phyloP scores from a whole-genome alignment of 441 rosid genomes.

The Sinapis alba region DNA sequence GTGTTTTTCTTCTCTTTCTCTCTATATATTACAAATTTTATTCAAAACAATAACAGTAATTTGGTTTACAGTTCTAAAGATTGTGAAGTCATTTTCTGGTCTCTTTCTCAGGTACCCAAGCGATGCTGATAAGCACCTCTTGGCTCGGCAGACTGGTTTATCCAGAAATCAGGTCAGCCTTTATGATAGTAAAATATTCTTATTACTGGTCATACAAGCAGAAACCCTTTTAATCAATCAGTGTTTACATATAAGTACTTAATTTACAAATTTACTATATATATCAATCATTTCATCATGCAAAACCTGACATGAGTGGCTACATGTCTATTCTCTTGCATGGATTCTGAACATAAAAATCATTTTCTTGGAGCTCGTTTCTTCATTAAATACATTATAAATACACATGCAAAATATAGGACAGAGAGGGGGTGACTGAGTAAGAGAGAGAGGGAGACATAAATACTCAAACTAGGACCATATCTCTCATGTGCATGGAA shows the following conservation, averaged over 20 bases:
- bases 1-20: conserved; percentile 19
- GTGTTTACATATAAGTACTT: background rate
- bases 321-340: conserved; percentile 31
- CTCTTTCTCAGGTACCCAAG: conserved; percentile 98
- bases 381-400: conserved; percentile 17
- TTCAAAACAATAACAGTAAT: conserved; percentile 1
- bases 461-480: conserved; percentile 30
- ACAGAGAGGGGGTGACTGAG: conserved; percentile 1
- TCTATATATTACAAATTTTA: background rate
- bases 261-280: conserved; percentile 14
- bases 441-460: background rate
- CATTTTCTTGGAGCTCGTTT: conserved; percentile 29
- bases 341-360: conserved; percentile 24
- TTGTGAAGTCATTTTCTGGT: conserved; percentile 76
- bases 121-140: conserved; percentile 97
- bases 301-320: conserved; percentile 33
- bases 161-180: conserved; percentile 91
- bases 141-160: conserved; percentile 98
- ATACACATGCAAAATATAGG: conserved; percentile 10
- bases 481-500: conserved; percentile 31
- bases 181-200: conserved; percentile 1
- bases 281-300: conserved; percentile 35
- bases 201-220: conserved; percentile 16
- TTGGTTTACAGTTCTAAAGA: conserved; percentile 34
- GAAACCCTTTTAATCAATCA: conserved; percentile 14